Evolutionary conservation across 257 asterid genomes (phyloP).

Genomic region (Fraxinus excelsior): DNA sequence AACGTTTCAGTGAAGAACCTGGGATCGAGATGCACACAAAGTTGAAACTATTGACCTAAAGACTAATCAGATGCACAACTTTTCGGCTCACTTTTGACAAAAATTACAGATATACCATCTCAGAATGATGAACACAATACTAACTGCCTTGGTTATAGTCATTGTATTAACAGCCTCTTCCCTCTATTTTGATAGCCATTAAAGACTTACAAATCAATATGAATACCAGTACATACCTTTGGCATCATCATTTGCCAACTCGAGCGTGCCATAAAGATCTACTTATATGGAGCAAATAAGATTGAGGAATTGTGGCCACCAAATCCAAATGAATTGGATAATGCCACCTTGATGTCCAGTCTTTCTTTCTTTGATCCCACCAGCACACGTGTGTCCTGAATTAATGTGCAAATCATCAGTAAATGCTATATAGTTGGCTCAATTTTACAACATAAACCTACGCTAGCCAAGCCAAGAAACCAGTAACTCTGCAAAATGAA

Average conservation of each 20-base stretch:
- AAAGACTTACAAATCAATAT: not conserved
- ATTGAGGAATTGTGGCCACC: slow-evolving; percentile 96
- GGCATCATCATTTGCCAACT: slow-evolving; percentile 16
- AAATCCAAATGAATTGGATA: slow-evolving; percentile 90
- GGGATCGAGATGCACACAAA: no score
- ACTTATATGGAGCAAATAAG: slow-evolving; percentile 77
- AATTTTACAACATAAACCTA: not conserved
- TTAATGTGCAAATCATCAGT: slow-evolving; percentile 24
- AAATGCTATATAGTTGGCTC: not conserved
- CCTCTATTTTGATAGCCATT: not conserved
- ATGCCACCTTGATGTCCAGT: slow-evolving; percentile 70
- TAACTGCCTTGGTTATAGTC: not conserved
- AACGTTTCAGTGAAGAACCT: no score
- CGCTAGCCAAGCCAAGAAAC: not conserved
- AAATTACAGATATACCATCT: not conserved
- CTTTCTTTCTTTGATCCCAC: slow-evolving; percentile 80
- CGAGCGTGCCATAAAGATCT: slow-evolving; percentile 34
- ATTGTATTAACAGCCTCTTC: not conserved
- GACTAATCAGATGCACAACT: not conserved
- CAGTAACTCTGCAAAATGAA: not conserved
- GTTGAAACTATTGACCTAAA: not conserved
- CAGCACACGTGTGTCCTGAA: slow-evolving; percentile 69
- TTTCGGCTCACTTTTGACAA: not conserved
- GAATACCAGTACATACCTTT: slow-evolving; percentile 39
- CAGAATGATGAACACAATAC: not conserved